These are phyloP conservation scores for Colletotrichum coccodes DNA, from an alignment of 2,329 filamentous ascomycete genomes.

Conservation along the genomic window DNA sequence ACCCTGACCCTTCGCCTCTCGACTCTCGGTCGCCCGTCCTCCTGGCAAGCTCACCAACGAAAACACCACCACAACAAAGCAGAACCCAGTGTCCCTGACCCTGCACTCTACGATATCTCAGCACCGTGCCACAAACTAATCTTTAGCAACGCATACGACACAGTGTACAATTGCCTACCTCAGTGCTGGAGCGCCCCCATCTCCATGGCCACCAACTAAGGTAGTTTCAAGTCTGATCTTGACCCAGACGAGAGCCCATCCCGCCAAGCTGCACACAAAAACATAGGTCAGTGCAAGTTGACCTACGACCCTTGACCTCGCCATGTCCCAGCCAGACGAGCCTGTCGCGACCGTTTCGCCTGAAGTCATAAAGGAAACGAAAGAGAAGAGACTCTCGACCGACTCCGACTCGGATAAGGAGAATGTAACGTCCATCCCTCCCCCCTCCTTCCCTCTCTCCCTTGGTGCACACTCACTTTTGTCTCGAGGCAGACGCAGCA, in stretches of 20 bases:
- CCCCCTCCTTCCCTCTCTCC: conserved; percentile 28
- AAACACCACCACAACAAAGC: conserved; percentile 9
- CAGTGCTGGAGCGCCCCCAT: conserved; percentile 16
- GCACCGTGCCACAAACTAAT: conserved; percentile 2
- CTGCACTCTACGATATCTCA: conserved; percentile 21
- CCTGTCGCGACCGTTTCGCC: conserved; percentile 31
- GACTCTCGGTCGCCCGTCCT: conserved; percentile 12
- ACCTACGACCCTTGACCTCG: conserved; percentile 30
- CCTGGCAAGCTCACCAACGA: conserved; percentile 11
- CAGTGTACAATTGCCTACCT: conserved; percentile 18
- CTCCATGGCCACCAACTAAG: conserved; percentile 32
- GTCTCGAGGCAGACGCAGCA: neutral
- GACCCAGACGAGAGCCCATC: conserved; percentile 3
- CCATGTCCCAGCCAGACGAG: conserved; percentile 48
- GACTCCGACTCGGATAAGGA: conserved; percentile 33
- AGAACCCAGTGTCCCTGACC: neutral
- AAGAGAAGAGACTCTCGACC: conserved; percentile 32
- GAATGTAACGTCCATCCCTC: conserved; percentile 32
- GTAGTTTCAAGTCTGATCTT: conserved; percentile 15
- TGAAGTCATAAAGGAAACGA: conserved; percentile 33
- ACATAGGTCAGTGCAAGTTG: conserved; percentile 16
- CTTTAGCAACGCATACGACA: conserved; percentile 30
- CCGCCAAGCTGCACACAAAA: conserved; percentile 7
- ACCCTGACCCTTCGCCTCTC: neutral
- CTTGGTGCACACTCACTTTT: conserved; percentile 10